These are phyloP conservation scores for Botrytis hyacinthi DNA, from an alignment of 2,329 filamentous ascomycete genomes.

Conservation along the genomic window DNA sequence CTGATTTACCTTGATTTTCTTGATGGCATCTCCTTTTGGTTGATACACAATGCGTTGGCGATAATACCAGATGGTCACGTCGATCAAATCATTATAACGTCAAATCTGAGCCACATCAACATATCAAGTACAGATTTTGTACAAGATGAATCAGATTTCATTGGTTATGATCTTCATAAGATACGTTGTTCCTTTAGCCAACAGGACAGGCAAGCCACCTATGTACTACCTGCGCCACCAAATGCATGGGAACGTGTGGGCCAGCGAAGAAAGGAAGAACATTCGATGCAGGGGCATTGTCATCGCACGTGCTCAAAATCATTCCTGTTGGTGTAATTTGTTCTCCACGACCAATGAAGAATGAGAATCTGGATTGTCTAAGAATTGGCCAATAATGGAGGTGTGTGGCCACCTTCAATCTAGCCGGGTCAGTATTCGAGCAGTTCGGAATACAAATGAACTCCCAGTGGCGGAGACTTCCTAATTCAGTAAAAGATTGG, in stretches of 20 bases:
- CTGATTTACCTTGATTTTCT: neutral
- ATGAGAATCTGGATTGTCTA: neutral
- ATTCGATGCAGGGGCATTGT: neutral
- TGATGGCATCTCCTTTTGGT: neutral
- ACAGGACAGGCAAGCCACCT: neutral
- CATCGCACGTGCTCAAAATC: neutral
- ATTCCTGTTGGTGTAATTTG: neutral
- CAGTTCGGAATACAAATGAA: neutral
- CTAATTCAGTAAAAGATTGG: conserved; percentile 41
- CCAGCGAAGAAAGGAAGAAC: conserved; percentile 14
- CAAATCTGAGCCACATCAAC: neutral
- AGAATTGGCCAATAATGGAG: neutral
- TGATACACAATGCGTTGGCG: neutral
- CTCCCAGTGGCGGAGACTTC: neutral
- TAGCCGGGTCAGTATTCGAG: neutral
- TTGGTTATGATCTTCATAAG: neutral
- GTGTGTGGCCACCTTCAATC: neutral
- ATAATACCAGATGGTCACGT: neutral
- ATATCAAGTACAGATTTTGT: neutral
- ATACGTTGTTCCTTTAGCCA: neutral
- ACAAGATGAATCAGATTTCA: neutral
- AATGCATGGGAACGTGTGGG: conserved; percentile 1
- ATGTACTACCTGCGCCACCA: neutral
- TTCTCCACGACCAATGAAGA: neutral
- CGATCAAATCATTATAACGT: neutral